Conservation (phyloP, 164 flowering plant genomes). For the Saururus chinensis region DNA sequence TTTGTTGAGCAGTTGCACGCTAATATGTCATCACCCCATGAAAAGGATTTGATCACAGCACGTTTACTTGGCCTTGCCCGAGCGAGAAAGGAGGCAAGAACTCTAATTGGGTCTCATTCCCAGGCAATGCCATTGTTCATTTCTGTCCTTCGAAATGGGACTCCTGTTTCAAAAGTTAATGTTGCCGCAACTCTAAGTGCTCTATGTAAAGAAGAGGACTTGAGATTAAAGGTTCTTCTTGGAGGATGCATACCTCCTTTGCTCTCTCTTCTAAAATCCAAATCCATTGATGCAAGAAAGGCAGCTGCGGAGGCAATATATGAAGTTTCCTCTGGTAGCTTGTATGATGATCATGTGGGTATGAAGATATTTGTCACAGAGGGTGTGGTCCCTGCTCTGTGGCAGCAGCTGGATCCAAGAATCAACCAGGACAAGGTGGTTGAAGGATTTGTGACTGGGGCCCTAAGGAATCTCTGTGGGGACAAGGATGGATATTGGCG, state of each 20-base stretch:
- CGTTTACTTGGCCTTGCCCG: constrained; percentile 57
- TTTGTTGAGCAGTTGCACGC: constrained; percentile 78
- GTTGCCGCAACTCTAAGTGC: constrained; percentile 56
- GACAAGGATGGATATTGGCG: constrained; percentile 77
- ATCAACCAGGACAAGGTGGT: constrained; percentile 71
- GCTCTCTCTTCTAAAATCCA: constrained; percentile 69
- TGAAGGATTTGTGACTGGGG: constrained; percentile 77
- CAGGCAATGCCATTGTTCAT: constrained; percentile 86
- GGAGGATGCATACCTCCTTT: constrained; percentile 90
- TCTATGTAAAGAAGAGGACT: constrained; percentile 70
- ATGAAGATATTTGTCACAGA: constrained; percentile 80
- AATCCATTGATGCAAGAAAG: constrained; percentile 56
- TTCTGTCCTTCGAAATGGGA: constrained; percentile 63
- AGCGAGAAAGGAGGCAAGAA: constrained; percentile 66
- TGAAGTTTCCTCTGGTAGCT: constrained; percentile 77
- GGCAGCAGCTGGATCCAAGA: constrained; percentile 69
- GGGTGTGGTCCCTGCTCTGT: constrained; percentile 79
- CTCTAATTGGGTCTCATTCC: constrained; percentile 62
- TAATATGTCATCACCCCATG: constrained; percentile 56
- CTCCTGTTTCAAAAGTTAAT: constrained; percentile 59
- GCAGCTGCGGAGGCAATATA: constrained; percentile 85
- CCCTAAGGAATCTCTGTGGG: constrained; percentile 81
- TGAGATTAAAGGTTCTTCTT: constrained; percentile 71
- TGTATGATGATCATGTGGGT: constrained; percentile 83
- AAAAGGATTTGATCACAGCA: constrained; percentile 74